These are phyloP conservation scores for Friedmanniomyces endolithicus DNA, from an alignment of 495 filamentous ascomycete species.

Conservation along the genomic window DNA sequence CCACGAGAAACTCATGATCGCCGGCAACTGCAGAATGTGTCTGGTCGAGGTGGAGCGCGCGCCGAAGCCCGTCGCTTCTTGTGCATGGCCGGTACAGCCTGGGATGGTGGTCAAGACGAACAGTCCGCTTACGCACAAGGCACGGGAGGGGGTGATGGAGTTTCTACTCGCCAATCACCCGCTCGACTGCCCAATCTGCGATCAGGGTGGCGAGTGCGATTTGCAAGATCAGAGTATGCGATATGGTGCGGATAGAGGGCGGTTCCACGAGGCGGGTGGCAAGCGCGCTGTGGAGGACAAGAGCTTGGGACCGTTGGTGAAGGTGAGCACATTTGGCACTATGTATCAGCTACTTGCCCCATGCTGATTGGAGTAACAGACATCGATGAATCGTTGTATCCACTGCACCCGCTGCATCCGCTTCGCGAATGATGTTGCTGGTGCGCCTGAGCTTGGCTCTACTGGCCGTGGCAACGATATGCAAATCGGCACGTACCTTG, in stretches of 20 bases:
- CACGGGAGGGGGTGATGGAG: conserved; percentile 96
- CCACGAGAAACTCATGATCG: conserved; percentile 98
- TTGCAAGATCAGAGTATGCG: conserved; percentile 98
- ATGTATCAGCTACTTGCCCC: too few relatives aligned
- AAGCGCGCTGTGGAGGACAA: conserved; percentile 98
- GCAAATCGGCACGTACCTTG: conserved; percentile 95
- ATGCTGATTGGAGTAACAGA: conserved; percentile 31
- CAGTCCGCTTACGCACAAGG: conserved; percentile 90
- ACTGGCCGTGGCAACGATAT: conserved; percentile 91
- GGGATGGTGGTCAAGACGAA: conserved; percentile 99
- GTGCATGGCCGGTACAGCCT: conserved; percentile 95
- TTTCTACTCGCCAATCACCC: conserved; percentile 96
- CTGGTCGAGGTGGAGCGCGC: conserved; percentile 91
- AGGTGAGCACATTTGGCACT: conserved; percentile 31
- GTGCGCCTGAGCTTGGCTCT: conserved; percentile 87
- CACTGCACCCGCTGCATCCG: conserved; percentile 96
- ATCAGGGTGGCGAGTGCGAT: conserved; percentile 97
- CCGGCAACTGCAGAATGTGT: conserved; percentile 99
- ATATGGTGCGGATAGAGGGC: conserved; percentile 88
- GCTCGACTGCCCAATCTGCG: conserved; percentile 91
- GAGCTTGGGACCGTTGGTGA: conserved; percentile 96
- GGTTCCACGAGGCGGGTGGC: conserved; percentile 87
- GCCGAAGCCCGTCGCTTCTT: conserved; percentile 95
- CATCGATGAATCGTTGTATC: conserved; percentile 99
- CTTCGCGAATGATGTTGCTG: conserved; percentile 94